Evolutionary conservation across 1,284 basidiomycete species (phyloP), one percentile per base, ranked within the genome.

Genomic region (Tilletia setariae): DNA sequence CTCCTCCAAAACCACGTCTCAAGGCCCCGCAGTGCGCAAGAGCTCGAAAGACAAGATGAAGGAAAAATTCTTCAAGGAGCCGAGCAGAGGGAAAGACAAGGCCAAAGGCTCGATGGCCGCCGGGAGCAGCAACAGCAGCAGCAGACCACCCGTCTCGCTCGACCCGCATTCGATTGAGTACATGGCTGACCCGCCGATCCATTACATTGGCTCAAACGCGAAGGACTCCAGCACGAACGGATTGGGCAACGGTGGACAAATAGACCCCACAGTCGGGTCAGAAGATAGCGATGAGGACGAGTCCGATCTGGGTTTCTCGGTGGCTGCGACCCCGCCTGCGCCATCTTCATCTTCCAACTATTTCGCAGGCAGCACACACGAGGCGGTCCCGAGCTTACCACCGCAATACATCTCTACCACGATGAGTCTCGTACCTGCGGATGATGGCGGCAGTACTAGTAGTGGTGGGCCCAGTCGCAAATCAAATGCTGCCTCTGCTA

Each of bases 401-500:
- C 47, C 47, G n/a, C 47, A 25, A 19, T 49, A 49, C 47, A 9
- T 49, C 19, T 40, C 35, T 40, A 40, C 35, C 35, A 40, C 35
- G 35, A 40, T 40, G 6, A 68, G 30, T 59, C 16, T 16, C 72
- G 74, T 28, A 70, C 68, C 21, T 74, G 73, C 51, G 67, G 77
- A 25, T 72, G 79, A 13, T 73, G 75, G 0, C 76, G 74, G 11
- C 65, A 16, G 43, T 19, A 44, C 43, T 11, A 44, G 43, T 11
- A 44, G 46, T 16, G 46, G 21, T 16, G 46, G 46, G 6, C 6
- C 7, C 21, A 49, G 16, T 49, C 19, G 46, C 46, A 49, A 16
- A 23, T 6, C 19, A 7, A 49, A 49, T 81, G 16, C 78, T 79
- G 1, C 71, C 74, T 15, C 72, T 79, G 16, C 44, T 79, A 59